A percentile compares a stretch with the other conserved stretches of the same genome.
Conservation (phyloP, 208 protist species). For the Trypanosoma melophagium region DNA sequence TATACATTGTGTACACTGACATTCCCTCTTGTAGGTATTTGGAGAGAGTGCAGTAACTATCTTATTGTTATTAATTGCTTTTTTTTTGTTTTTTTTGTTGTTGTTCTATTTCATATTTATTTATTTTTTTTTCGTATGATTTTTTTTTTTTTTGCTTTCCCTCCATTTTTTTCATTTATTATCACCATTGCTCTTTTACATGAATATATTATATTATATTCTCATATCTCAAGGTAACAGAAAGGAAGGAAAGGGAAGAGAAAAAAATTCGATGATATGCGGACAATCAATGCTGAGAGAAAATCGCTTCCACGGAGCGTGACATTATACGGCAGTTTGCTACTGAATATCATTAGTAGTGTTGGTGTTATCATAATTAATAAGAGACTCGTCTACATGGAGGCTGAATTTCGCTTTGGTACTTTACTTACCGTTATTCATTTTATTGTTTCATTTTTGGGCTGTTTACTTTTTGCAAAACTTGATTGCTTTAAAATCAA, state of each 20-base stretch:
- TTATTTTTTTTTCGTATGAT: background rate
- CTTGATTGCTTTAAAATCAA: constrained; percentile 40
- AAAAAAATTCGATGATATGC: background rate
- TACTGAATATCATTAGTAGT: constrained; percentile 69
- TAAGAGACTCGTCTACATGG: constrained; percentile 61
- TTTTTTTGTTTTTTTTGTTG: background rate
- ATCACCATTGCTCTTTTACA: too few relatives aligned
- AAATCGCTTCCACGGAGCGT: background rate
- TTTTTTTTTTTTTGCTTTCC: constrained; percentile 3
- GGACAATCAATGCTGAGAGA: background rate
- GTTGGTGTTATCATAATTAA: constrained; percentile 78
- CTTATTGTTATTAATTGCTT: too few relatives aligned
- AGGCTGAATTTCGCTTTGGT: constrained; percentile 63
- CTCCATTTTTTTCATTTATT: background rate
- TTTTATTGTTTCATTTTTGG: constrained; percentile 64
- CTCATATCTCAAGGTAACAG: background rate
- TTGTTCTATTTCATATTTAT: background rate
- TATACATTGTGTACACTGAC: too few relatives aligned
- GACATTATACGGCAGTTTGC: constrained; percentile 35
- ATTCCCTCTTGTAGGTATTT: too few relatives aligned
- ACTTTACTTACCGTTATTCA: constrained; percentile 73
- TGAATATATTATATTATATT: too few relatives aligned
- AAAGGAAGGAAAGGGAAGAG: background rate
- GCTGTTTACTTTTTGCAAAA: constrained; percentile 53
- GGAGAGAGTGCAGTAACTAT: too few relatives aligned